Evolutionary conservation across 805 yeast species (phyloP), one percentile per base, ranked within the genome.

Genomic region (Saccharomyces paradoxus): DNA sequence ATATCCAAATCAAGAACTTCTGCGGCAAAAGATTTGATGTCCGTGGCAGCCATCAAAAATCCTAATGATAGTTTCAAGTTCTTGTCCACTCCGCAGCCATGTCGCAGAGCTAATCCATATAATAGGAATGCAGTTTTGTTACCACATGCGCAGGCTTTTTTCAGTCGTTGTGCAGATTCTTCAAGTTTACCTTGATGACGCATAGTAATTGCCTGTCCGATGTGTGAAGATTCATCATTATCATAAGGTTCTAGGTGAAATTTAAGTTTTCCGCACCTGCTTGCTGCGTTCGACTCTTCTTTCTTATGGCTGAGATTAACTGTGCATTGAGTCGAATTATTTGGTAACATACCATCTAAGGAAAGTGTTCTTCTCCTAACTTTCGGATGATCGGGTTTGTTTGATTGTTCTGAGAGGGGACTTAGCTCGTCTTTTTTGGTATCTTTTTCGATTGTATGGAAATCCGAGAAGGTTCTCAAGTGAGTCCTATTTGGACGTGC

Each of bases 101-200:
- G 72, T 50, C 86, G 71, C 26, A 87, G 68, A 0, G 90, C 85
- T 58, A 84, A 66, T 0, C 89, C 88, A 62, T 86, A 87, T 30
- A 85, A 65, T 49, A 82, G 74, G 84, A 81, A 85, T 0, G 90
- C 95, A 48, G 83, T 80, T 57, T 73, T 75, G 58, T 79, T 76
- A 7, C 88, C 87, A n/a, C 73, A 68, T 53, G 75, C 74, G 4
- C 91, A 86, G 1, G 88, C 86, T 30, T 78, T 74, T 58, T 81
- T 83, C 53, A 87, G 71, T 59, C 83, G 87, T 60, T 83, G 81
- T 1, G 90, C 78, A 2, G 89, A 84, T 61, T 84, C 92, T 49
- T 82, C 76, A 41, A 81, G 77, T 52, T 83, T 79, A 1, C 88
- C 89, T 31, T 77, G 68, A 44, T 77, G 77, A 53, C 87, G 74